A percentile compares a stretch with the other conserved stretches of the same genome.
phyloP scores from a whole-genome alignment of 108 stramenopile species.

The Stephanodiscus triporus region DNA sequence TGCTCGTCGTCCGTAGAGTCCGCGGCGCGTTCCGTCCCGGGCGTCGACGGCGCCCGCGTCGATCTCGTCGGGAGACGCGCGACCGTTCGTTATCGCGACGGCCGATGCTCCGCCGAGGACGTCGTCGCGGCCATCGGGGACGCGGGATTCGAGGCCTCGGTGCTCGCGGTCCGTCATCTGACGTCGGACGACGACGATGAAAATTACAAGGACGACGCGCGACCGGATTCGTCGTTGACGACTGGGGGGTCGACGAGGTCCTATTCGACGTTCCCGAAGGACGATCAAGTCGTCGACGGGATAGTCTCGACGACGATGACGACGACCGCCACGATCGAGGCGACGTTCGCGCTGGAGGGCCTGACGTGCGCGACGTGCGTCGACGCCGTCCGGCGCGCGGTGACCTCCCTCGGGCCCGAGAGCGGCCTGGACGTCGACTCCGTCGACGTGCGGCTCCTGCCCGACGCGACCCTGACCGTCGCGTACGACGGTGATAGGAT shows the following conservation, averaged over 20 bases:
- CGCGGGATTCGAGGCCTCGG: conserved; percentile 42
- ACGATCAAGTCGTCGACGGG: too few species aligned
- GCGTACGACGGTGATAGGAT: conserved; percentile 18
- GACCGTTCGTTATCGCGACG: conserved; percentile 17
- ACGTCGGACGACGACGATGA: not conserved
- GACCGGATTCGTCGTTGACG: not conserved
- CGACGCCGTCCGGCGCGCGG: conserved; percentile 41
- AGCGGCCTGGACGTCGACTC: conserved; percentile 38
- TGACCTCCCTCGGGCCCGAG: conserved; percentile 28
- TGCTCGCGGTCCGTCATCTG: conserved; percentile 20
- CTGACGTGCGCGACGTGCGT: conserved; percentile 53
- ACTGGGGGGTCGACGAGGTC: too few species aligned
- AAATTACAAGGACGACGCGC: too few species aligned
- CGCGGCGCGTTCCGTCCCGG: conserved; percentile 23
- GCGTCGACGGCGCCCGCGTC: conserved; percentile 29
- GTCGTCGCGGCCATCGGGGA: conserved; percentile 41
- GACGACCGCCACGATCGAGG: conserved; percentile 22
- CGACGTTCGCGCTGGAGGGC: conserved; percentile 52
- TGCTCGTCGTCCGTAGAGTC: conserved; percentile 51
- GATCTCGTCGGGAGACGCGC: conserved; percentile 40
- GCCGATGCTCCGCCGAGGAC: conserved; percentile 14
- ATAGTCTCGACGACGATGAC: too few species aligned
- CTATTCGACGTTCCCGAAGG: too few species aligned
- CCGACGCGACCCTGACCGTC: conserved; percentile 47
- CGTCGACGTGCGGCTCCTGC: conserved; percentile 46